Evolutionary conservation across 1,284 basidiomycete species (phyloP).

Genomic region (Boletus mariae): DNA sequence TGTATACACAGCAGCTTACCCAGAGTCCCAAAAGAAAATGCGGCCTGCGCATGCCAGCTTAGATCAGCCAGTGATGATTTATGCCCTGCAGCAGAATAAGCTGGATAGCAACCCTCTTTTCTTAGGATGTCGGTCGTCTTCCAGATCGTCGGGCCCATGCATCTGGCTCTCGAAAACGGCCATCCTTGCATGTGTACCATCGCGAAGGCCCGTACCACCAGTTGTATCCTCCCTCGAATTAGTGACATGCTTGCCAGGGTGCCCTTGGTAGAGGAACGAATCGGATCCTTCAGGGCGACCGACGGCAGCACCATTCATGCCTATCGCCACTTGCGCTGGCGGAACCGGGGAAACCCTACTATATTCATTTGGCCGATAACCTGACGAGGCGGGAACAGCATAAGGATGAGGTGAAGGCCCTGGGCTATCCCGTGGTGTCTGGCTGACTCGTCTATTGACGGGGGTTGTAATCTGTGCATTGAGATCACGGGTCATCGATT

Average conservation of each 20-base stretch:
- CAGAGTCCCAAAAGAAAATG: conserved; percentile 25
- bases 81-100: conserved; percentile 34
- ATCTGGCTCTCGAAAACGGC: conserved; percentile 55
- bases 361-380: conserved; percentile 50
- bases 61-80: conserved; percentile 20
- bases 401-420: conserved; percentile 64
- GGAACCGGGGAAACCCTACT: conserved; percentile 56
- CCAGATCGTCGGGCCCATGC: conserved; percentile 33
- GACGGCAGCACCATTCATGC: conserved; percentile 35
- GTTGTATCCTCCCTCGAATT: conserved; percentile 47
- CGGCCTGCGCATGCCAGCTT: conserved; percentile 28
- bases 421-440: conserved; percentile 49
- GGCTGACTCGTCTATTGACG: conserved; percentile 60
- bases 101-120: conserved; percentile 32
- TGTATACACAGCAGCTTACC: conserved; percentile 13
- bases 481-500: conserved; percentile 41
- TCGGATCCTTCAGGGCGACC: conserved; percentile 51
- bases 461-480: conserved; percentile 64
- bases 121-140: conserved; percentile 35
- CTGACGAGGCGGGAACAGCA: conserved; percentile 55
- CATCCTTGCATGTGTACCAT: conserved; percentile 44
- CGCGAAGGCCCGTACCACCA: conserved; percentile 35
- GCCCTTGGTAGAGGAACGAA: conserved; percentile 56
- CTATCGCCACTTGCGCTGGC: conserved; percentile 30
- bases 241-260: conserved; percentile 44